Evolutionary conservation across 768 basidiomycete species (phyloP), one percentile per base, ranked within the genome.

Genomic region (Rhodotorula diobovata): DNA sequence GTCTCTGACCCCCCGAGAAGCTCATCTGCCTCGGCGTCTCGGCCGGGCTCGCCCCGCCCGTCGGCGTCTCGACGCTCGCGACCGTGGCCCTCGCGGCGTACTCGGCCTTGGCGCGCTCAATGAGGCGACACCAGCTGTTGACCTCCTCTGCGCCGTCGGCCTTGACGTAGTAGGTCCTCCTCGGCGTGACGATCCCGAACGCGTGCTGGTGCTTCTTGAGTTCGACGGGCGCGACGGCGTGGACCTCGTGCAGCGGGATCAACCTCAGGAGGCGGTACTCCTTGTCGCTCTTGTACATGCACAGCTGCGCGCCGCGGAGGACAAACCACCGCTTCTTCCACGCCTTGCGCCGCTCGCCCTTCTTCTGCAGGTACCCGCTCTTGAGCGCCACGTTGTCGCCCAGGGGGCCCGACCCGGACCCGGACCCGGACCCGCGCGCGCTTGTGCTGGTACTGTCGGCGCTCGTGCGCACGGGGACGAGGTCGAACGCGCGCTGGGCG

Each of bases 281-380:
- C 67, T 90, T 90, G 43, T 90, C 88, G 59, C 86, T 92, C 84
- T 98, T 97, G 86, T 98, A 98, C 81, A 95, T 97, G 8, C 93
- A 93, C 61, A 99, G 83, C 80, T 96, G 92, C 5, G 89, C 90
- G 1, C 91, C 87, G 28, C 95, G 87, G 68, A 99, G 82, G 4
- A 99, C 96, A 77, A 98, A 98, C 95, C 95, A 98, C 32, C 94
- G 86, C 82, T 93, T 94, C 85, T 98, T 97, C 96, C 96, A 99
- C 74, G 95, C 95, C 89, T 97, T 97, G 81, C 96, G 84, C 68
- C 93, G 86, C 81, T 96, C 92, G 76, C 95, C 95, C 84, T 98
- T 98, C 86, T 99, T 99, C 87, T 88, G 90, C 62, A 98, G 83
- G 83, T 96, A 98, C 2, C 95, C 96, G 34, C 89, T 86, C 82